These are phyloP conservation scores for Ramaria rubella DNA, from an alignment of 768 basidiomycete genomes.

Conservation along the genomic window DNA sequence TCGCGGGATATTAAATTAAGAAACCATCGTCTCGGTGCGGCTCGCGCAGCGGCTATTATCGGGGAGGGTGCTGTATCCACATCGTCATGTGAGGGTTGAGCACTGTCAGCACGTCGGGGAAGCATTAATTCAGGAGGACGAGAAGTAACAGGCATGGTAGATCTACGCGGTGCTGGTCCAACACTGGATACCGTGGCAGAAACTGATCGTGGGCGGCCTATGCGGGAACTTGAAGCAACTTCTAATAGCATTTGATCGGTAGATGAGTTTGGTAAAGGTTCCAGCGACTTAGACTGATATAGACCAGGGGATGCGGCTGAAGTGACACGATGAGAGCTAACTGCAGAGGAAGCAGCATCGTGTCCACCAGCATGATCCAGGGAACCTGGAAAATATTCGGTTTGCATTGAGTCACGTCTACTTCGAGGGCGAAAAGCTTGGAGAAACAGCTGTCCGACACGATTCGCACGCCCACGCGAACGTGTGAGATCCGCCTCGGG, in stretches of 20 bases:
- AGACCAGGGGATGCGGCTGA: neutral
- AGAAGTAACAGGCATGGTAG: neutral
- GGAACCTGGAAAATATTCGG: neutral
- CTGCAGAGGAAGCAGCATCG: too few relatives aligned
- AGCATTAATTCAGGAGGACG: neutral
- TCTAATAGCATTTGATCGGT: neutral
- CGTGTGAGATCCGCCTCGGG: conserved; percentile 29
- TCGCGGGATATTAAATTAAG: neutral
- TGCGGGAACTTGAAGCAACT: neutral
- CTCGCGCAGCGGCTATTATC: neutral
- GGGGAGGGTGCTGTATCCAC: neutral
- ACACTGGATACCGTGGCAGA: neutral
- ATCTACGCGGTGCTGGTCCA: neutral
- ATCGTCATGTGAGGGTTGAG: neutral
- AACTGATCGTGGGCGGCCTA: neutral
- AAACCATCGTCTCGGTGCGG: neutral
- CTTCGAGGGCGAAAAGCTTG: conserved; percentile 43
- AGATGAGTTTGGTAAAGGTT: neutral
- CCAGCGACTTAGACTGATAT: conserved; percentile 1
- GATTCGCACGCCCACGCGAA: conserved; percentile 32
- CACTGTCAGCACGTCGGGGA: neutral
- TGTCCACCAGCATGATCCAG: neutral
- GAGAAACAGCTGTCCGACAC: conserved; percentile 47
- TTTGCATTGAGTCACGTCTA: conserved; percentile 16
- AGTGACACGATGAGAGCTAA: too few relatives aligned